Evolutionary conservation across 345 rosid species (phyloP).

Genomic region (Barbarea vulgaris): DNA sequence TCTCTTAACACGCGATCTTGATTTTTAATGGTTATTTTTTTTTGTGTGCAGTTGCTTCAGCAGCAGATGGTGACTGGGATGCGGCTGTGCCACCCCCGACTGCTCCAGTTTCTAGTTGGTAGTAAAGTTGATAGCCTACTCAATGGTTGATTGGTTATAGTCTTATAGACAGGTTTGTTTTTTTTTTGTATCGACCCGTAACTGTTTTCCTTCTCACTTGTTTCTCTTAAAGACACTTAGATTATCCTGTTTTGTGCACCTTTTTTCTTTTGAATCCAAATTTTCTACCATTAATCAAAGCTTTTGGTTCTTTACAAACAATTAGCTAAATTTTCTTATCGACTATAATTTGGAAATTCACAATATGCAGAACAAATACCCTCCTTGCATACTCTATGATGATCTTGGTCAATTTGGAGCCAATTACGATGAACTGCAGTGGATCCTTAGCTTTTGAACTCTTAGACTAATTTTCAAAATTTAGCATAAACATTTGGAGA

Average conservation of each 20-base stretch:
- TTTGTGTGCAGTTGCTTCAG: constrained; percentile 15
- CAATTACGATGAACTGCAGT: too few relatives aligned
- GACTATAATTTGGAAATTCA: too few relatives aligned
- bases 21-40: not conserved
- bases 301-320: too few relatives aligned
- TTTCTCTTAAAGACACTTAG: constrained; percentile 31
- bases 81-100: constrained; percentile 38
- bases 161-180: constrained; percentile 26
- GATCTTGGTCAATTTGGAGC: too few relatives aligned
- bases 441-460: too few relatives aligned
- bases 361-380: too few relatives aligned
- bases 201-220: constrained; percentile 27
- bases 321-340: too few relatives aligned
- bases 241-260: constrained; percentile 28
- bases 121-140: constrained; percentile 37
- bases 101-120: constrained; percentile 42
- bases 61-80: constrained; percentile 63
- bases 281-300: constrained; percentile 4
- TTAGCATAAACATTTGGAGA: too few relatives aligned
- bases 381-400: too few relatives aligned
- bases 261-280: constrained; percentile 27
- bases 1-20: not conserved
- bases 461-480: too few relatives aligned
- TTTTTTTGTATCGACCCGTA: constrained; percentile 16
- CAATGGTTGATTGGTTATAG: constrained; percentile 13